phyloP scores from a whole-genome alignment of 2,329 filamentous ascomycete genomes.

The Exophiala spinifera region DNA sequence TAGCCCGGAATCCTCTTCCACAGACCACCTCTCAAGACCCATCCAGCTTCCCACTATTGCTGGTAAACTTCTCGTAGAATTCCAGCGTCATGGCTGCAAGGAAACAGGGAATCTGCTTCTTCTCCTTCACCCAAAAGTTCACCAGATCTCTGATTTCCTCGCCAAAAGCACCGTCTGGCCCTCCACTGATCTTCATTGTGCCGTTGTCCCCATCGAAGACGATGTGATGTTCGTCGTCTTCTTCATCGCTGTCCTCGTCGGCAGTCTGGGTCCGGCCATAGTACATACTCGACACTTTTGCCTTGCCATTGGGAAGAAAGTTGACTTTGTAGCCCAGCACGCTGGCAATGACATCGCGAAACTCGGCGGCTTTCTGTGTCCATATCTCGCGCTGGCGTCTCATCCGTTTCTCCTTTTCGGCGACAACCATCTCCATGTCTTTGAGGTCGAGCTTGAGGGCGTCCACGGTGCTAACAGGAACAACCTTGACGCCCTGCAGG shows the following conservation, averaged over 20 bases:
- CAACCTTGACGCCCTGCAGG: conserved; percentile 53
- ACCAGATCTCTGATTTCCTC: conserved; percentile 80
- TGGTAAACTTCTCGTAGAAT: conserved; percentile 69
- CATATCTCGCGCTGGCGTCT: conserved; percentile 89
- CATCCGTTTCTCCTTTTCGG: conserved; percentile 72
- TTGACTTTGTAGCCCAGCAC: conserved; percentile 92
- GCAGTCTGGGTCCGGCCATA: conserved; percentile 70
- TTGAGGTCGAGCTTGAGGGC: conserved; percentile 72
- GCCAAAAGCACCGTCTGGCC: conserved; percentile 82
- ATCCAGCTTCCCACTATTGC: conserved; percentile 6
- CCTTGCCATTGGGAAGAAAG: conserved; percentile 95
- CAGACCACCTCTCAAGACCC: neutral
- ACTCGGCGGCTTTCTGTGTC: conserved; percentile 85
- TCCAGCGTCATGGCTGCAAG: conserved; percentile 86
- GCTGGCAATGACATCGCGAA: conserved; percentile 89
- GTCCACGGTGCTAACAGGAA: conserved; percentile 74
- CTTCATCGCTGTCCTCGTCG: conserved; percentile 35
- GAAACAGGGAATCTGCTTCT: conserved; percentile 91
- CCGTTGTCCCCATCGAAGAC: conserved; percentile 91
- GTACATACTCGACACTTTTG: conserved; percentile 83
- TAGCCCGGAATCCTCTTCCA: neutral
- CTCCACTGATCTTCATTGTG: conserved; percentile 96
- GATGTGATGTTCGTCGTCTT: conserved; percentile 55
- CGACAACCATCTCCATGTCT: conserved; percentile 66
- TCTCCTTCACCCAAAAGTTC: conserved; percentile 92